phyloP scores from a whole-genome alignment of 2,329 filamentous ascomycete genomes.

The Penicillium sp. region DNA sequence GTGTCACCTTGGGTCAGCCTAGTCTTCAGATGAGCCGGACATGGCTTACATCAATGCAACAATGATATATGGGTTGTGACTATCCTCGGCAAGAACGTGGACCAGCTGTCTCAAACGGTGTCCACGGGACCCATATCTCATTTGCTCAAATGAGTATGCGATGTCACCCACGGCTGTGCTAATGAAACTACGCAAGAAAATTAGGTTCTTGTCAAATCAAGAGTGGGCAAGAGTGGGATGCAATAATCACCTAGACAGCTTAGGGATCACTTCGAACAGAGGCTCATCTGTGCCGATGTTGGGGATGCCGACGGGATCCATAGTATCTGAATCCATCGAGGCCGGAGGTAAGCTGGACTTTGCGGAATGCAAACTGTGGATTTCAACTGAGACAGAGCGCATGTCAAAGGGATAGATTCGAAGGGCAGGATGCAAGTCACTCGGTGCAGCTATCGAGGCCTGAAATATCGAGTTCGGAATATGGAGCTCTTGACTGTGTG shows the following conservation, averaged over 20 bases:
- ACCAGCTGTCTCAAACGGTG: constrained; percentile 41
- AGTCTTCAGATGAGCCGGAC: neutral
- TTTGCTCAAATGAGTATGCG: constrained; percentile 46
- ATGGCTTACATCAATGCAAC: constrained; percentile 52
- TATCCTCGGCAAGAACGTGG: constrained; percentile 39
- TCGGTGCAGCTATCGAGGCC: neutral
- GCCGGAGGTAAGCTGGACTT: neutral
- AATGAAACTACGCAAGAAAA: constrained; percentile 35
- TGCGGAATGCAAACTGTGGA: neutral
- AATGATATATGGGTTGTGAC: constrained; percentile 45
- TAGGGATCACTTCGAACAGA: constrained; percentile 40
- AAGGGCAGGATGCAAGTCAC: neutral
- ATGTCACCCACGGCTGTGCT: constrained; percentile 39
- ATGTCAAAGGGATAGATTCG: neutral
- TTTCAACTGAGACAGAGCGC: neutral
- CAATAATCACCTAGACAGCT: constrained; percentile 36
- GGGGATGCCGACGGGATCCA: constrained; percentile 33
- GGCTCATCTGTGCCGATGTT: constrained; percentile 42
- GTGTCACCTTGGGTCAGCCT: neutral
- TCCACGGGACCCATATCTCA: constrained; percentile 39
- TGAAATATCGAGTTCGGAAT: neutral
- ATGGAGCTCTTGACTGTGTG: neutral
- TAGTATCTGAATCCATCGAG: constrained; percentile 9
- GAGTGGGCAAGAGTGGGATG: neutral
- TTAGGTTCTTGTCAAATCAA: constrained; percentile 2